Conservation (phyloP, 306 rosid genomes). For the Dryas octopetala region DNA sequence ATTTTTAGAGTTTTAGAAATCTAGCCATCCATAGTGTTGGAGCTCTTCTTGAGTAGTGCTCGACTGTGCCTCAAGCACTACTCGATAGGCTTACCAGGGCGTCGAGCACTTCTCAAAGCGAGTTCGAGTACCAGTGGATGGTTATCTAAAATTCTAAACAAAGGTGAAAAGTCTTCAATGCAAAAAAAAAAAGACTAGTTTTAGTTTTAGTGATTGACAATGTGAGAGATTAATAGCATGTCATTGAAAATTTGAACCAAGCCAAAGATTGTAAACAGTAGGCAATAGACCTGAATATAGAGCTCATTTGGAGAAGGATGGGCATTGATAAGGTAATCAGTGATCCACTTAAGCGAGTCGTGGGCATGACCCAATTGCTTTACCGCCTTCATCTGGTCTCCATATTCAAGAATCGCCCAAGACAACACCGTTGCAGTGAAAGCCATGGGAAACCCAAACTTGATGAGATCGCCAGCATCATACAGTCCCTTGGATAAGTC, state of each 20-base stretch:
- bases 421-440: slow-evolving; percentile 72
- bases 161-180: no score
- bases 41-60: no score
- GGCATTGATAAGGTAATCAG: slow-evolving; percentile 64
- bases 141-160: not conserved
- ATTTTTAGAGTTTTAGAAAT: no score
- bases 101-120: no score
- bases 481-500: slow-evolving; percentile 75
- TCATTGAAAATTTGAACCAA: not conserved
- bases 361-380: slow-evolving; percentile 53
- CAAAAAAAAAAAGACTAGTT: no score
- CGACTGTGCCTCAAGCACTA: no score
- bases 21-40: no score
- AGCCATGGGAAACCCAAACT: slow-evolving; percentile 79
- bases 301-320: slow-evolving; percentile 65
- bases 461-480: slow-evolving; percentile 67
- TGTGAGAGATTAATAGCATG: no score
- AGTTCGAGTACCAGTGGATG: no score
- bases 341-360: slow-evolving; percentile 56
- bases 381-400: slow-evolving; percentile 48
- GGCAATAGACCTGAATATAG: slow-evolving; percentile 52
- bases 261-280: not conserved
- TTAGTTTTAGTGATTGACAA: no score
- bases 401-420: slow-evolving; percentile 79
- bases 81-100: no score